Evolutionary conservation across 2,329 filamentous ascomycete genomes (phyloP).

Genomic region (Pseudofabraea citricarpa): DNA sequence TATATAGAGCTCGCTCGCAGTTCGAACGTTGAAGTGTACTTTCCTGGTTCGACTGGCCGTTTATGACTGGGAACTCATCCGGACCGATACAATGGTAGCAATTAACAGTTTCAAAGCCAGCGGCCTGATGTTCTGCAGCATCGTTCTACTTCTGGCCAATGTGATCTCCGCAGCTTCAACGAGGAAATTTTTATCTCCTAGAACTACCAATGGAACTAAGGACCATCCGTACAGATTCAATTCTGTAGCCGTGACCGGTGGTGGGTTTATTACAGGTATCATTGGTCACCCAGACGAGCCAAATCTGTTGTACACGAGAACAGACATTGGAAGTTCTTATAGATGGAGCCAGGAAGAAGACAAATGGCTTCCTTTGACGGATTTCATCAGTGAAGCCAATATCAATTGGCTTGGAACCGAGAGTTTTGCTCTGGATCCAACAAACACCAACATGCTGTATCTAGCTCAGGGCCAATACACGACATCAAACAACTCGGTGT

Average conservation of each 20-base stretch:
- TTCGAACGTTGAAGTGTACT: neutral
- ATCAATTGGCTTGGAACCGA: conserved; percentile 11
- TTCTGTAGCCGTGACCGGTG: conserved; percentile 10
- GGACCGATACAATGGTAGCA: neutral
- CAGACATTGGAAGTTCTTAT: conserved; percentile 11
- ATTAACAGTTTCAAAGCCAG: neutral
- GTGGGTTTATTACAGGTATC: conserved; percentile 11
- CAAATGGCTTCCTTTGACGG: conserved; percentile 12
- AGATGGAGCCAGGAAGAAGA: conserved; percentile 6
- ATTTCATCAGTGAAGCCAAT: conserved; percentile 10
- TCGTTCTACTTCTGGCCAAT: neutral
- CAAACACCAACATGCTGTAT: conserved; percentile 9
- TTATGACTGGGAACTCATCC: neutral
- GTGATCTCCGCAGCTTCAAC: neutral
- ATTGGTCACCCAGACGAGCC: conserved; percentile 10
- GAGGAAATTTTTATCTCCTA: too few species aligned
- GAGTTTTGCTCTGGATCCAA: conserved; percentile 10
- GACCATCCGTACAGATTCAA: conserved; percentile 7
- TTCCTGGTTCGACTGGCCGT: neutral
- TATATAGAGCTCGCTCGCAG: neutral
- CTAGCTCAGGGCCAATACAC: conserved; percentile 12
- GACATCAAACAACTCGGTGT: conserved; percentile 6
- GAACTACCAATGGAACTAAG: neutral
- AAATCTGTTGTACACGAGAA: conserved; percentile 10
- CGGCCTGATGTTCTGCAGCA: neutral